These are phyloP conservation scores for Pyrrhoderma noxium DNA, from an alignment of 1,284 basidiomycete species.

Conservation along the genomic window DNA sequence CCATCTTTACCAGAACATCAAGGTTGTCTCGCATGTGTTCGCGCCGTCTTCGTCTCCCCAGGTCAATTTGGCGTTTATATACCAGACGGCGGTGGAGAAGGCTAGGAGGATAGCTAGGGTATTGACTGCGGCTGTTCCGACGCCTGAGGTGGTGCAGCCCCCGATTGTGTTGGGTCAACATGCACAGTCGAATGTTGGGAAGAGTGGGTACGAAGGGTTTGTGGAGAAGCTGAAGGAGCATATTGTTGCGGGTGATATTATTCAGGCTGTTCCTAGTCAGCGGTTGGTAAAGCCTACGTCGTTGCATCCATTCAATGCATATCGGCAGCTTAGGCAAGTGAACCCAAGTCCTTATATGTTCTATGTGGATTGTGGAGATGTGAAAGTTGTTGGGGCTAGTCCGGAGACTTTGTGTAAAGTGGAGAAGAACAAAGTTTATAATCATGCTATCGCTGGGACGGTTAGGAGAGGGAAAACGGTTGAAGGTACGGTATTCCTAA, in stretches of 20 bases:
- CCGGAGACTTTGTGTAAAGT: constrained; percentile 98
- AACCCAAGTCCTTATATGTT: constrained; percentile 99
- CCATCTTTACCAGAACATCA: constrained; percentile 92
- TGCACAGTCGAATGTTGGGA: constrained; percentile 87
- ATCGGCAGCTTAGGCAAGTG: constrained; percentile 85
- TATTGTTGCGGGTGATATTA: constrained; percentile 95
- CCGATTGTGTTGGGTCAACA: constrained; percentile 67
- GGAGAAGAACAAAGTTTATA: constrained; percentile 85
- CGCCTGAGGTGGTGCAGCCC: constrained; percentile 51
- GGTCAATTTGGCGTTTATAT: constrained; percentile 67
- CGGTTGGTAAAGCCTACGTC: constrained; percentile 78
- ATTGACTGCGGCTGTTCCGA: constrained; percentile 50
- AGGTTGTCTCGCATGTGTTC: constrained; percentile 94
- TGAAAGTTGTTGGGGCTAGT: constrained; percentile 93
- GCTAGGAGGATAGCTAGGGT: constrained; percentile 67
- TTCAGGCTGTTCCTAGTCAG: constrained; percentile 97
- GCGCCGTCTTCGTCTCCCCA: constrained; percentile 61
- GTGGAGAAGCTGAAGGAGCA: constrained; percentile 92
- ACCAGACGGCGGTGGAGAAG: constrained; percentile 76
- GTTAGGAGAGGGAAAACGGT: constrained; percentile 79
- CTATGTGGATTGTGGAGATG: constrained; percentile 89
- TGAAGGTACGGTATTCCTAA: constrained; percentile 52
- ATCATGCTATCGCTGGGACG: constrained; percentile 98
- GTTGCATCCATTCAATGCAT: constrained; percentile 96
- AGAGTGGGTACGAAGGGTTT: constrained; percentile 87